phyloP scores from a whole-genome alignment of 2,329 filamentous ascomycete genomes.

The Pseudocercospora fijiensis region DNA sequence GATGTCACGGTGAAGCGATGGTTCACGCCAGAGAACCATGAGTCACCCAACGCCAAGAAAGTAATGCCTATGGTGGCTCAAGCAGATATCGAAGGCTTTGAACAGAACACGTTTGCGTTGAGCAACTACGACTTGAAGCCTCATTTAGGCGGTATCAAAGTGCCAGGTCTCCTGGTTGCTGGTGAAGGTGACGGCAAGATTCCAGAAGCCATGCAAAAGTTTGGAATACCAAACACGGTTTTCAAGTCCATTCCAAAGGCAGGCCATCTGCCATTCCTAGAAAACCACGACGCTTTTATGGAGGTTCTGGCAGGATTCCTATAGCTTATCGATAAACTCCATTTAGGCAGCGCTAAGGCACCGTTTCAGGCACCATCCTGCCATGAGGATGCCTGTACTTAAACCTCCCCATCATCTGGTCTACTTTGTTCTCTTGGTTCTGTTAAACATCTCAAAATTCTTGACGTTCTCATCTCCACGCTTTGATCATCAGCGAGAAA shows the following conservation, averaged over 20 bases:
- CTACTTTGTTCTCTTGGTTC: not conserved
- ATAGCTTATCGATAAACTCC: conserved; percentile 16
- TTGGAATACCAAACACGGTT: conserved; percentile 57
- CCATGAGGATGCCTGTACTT: not conserved
- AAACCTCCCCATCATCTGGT: not conserved
- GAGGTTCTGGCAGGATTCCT: conserved; percentile 61
- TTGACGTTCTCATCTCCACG: not conserved
- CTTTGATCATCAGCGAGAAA: not conserved
- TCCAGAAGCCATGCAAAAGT: conserved; percentile 71
- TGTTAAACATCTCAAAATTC: not conserved
- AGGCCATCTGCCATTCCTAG: conserved; percentile 83
- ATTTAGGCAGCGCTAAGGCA: not conserved
- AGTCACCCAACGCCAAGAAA: conserved; percentile 54
- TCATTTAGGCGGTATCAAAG: conserved; percentile 54
- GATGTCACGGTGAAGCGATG: conserved; percentile 70
- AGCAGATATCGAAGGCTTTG: conserved; percentile 71
- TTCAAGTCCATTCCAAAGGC: conserved; percentile 67
- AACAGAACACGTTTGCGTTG: conserved; percentile 65
- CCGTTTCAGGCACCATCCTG: not conserved
- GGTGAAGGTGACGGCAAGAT: conserved; percentile 73
- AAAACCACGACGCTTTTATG: conserved; percentile 68
- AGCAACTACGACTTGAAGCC: conserved; percentile 68
- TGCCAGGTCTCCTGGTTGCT: conserved; percentile 67
- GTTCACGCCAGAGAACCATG: conserved; percentile 66
- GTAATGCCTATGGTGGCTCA: conserved; percentile 67